Evolutionary conservation across 2,329 filamentous ascomycete species (phyloP).

Genomic region (Dendrostoma leiphaemia): DNA sequence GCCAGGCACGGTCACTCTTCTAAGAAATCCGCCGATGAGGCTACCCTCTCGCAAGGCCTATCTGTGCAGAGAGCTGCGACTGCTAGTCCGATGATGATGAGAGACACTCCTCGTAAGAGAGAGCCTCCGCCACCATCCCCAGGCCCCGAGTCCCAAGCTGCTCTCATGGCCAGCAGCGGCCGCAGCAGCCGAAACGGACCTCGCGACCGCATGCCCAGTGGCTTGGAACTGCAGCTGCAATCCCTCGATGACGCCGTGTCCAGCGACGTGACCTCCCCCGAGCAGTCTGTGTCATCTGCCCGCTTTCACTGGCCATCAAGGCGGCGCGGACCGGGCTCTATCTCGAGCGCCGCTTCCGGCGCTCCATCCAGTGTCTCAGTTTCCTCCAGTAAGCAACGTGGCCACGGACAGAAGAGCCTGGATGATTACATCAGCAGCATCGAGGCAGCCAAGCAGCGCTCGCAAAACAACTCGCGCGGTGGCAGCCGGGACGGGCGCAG

Average conservation of each 20-base stretch:
- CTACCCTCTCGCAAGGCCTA: conserved; percentile 40
- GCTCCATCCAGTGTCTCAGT: conserved; percentile 37
- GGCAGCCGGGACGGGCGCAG: conserved; percentile 47
- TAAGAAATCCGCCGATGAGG: conserved; percentile 39
- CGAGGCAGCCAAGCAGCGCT: conserved; percentile 67
- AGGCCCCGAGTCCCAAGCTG: conserved; percentile 60
- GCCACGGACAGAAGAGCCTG: conserved; percentile 62
- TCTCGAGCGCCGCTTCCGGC: conserved; percentile 57
- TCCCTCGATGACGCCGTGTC: conserved; percentile 49
- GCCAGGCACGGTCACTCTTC: conserved; percentile 30
- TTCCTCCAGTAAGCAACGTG: conserved; percentile 51
- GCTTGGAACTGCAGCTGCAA: conserved; percentile 63
- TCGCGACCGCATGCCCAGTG: conserved; percentile 74
- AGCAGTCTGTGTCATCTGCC: conserved; percentile 54
- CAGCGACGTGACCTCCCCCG: conserved; percentile 55
- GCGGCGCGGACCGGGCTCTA: conserved; percentile 53
- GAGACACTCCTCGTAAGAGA: conserved; percentile 43
- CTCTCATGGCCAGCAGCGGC: conserved; percentile 59
- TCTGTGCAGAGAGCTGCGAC: conserved; percentile 64
- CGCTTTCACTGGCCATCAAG: conserved; percentile 55
- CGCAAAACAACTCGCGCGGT: conserved; percentile 39
- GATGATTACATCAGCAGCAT: conserved; percentile 87
- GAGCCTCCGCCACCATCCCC: conserved; percentile 65
- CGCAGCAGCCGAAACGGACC: conserved; percentile 66
- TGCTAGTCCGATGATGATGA: conserved; percentile 64